Evolutionary conservation across 179 eudicot species (phyloP).

Genomic region (Silene coronaria): DNA sequence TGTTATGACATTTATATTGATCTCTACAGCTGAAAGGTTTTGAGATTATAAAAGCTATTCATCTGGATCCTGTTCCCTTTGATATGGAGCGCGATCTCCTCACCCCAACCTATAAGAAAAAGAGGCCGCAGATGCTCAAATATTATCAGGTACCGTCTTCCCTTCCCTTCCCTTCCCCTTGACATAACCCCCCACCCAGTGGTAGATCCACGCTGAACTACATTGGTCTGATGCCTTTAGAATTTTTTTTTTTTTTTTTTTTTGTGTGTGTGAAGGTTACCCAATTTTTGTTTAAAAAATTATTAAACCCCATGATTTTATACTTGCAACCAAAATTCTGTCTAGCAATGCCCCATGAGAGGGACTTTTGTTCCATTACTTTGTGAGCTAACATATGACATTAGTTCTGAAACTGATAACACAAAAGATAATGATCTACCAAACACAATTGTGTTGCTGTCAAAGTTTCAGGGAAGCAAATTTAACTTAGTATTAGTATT

Average conservation of each 20-base stretch:
- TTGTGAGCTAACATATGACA: neutral
- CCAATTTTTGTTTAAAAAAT: too few species aligned
- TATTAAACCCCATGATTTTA: neutral
- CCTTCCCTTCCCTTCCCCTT: too few species aligned
- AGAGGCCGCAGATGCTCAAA: slow-evolving; percentile 75
- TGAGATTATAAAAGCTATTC: slow-evolving; percentile 69
- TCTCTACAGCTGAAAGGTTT: slow-evolving; percentile 77
- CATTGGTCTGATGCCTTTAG: neutral
- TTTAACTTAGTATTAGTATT: neutral
- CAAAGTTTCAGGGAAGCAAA: neutral
- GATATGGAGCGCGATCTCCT: slow-evolving; percentile 86
- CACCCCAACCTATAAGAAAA: slow-evolving; percentile 90
- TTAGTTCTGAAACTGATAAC: neutral
- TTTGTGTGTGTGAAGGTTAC: too few species aligned
- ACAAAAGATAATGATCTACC: neutral
- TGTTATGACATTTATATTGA: slow-evolving; percentile 8
- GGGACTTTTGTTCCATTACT: neutral
- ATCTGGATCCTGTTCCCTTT: slow-evolving; percentile 73
- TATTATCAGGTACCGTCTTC: slow-evolving; percentile 54
- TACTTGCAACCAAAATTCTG: neutral
- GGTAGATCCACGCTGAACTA: neutral
- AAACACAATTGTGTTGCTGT: neutral
- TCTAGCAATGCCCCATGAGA: neutral
- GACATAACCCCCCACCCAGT: neutral
- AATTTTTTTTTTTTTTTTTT: too few species aligned